These are phyloP conservation scores for Sarcomyxa edulis DNA, from an alignment of 768 basidiomycete genomes.

Conservation along the genomic window DNA sequence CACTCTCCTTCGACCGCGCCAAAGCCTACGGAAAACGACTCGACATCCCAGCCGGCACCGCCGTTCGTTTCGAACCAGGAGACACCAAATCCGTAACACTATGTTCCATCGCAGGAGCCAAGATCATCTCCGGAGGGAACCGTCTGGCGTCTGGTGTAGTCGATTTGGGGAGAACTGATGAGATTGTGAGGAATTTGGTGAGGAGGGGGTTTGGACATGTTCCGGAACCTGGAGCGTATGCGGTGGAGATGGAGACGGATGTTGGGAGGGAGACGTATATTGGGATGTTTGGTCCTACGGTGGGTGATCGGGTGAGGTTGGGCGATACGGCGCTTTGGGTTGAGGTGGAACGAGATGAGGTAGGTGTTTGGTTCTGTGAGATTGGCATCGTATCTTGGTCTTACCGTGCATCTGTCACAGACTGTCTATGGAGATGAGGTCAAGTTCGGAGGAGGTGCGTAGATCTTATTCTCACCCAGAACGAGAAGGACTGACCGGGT, in stretches of 20 bases:
- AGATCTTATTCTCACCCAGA: not conserved
- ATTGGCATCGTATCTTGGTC: not conserved
- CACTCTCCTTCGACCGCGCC: conserved; percentile 76
- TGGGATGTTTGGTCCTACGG: conserved; percentile 94
- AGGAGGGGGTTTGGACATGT: conserved; percentile 66
- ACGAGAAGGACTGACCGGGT: too few species aligned
- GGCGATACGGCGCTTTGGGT: conserved; percentile 92
- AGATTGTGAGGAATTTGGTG: conserved; percentile 42
- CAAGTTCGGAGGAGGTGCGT: conserved; percentile 91
- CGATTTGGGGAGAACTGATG: conserved; percentile 37
- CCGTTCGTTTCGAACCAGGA: conserved; percentile 95
- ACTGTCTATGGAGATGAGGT: conserved; percentile 93
- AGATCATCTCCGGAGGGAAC: conserved; percentile 77
- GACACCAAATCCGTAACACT: conserved; percentile 81
- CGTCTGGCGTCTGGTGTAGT: conserved; percentile 54
- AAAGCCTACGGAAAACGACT: conserved; percentile 81
- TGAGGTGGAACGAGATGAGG: conserved; percentile 84
- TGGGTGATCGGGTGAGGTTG: conserved; percentile 81
- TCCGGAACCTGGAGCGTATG: conserved; percentile 57
- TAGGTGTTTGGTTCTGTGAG: conserved; percentile 21
- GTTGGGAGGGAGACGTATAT: conserved; percentile 74
- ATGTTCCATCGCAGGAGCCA: conserved; percentile 69
- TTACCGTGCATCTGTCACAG: too few species aligned
- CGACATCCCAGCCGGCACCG: conserved; percentile 92
- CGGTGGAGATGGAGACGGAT: conserved; percentile 45